These are phyloP conservation scores for Hibiscus mutabilis DNA, from an alignment of 345 rosid genomes.

Conservation along the genomic window DNA sequence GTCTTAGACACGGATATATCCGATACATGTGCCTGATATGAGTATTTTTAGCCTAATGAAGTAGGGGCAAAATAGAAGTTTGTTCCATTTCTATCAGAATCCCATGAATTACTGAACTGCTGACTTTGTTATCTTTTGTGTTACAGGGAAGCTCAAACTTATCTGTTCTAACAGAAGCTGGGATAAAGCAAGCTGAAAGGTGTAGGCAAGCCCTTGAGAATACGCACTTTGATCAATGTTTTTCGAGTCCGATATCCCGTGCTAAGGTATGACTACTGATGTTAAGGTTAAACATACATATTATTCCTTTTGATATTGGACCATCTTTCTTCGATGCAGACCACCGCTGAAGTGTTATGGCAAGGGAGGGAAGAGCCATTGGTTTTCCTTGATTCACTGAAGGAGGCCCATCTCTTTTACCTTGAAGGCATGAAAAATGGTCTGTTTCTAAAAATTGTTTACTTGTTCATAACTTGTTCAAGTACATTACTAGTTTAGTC, in stretches of 20 bases:
- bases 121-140: background rate
- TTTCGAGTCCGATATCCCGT: constrained; percentile 59
- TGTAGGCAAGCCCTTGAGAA: constrained; percentile 41
- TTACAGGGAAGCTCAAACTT: constrained; percentile 58
- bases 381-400: constrained; percentile 55
- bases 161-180: constrained; percentile 51
- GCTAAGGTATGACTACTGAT: constrained; percentile 40
- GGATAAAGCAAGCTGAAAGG: constrained; percentile 52
- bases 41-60: no score
- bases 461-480: background rate
- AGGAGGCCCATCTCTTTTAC: constrained; percentile 52
- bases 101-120: background rate
- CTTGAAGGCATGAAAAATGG: constrained; percentile 79
- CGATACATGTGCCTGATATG: no score
- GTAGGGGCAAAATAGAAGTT: no score
- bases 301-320: background rate
- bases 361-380: constrained; percentile 45
- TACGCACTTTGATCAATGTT: constrained; percentile 41
- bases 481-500: background rate
- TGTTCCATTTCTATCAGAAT: no score
- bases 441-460: constrained; percentile 16
- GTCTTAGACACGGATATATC: background rate
- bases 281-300: background rate
- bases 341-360: constrained; percentile 58
- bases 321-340: constrained; percentile 27